Conservation (phyloP, 139 green algal genomes). For the Coelastrella sp. region DNA sequence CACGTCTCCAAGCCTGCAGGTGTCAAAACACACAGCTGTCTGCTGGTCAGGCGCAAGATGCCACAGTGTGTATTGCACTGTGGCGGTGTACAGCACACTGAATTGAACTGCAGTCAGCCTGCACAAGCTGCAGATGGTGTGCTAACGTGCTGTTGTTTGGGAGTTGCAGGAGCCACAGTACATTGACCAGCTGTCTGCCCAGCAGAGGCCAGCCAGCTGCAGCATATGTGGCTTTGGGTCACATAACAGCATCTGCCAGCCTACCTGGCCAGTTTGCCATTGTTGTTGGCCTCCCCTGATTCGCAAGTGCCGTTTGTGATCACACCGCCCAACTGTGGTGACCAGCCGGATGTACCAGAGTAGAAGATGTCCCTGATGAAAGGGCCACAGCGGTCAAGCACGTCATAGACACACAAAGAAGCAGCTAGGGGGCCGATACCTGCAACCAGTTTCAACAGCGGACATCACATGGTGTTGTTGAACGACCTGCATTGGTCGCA, state of each 20-base stretch:
- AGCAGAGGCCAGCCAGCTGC: neutral
- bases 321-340: conserved; percentile 50
- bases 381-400: conserved; percentile 58
- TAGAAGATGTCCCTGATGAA: conserved; percentile 65
- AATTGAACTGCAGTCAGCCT: no score
- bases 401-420: conserved; percentile 61
- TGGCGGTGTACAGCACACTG: no score
- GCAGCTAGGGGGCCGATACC: conserved; percentile 66
- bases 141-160: no score
- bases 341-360: conserved; percentile 73
- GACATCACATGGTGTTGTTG: neutral
- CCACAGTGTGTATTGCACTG: no score
- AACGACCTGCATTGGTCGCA: neutral
- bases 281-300: conserved; percentile 45
- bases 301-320: conserved; percentile 46
- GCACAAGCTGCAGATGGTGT: no score
- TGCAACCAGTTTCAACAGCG: conserved; percentile 27
- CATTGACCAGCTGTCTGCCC: neutral
- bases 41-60: no score
- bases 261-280: conserved; percentile 52
- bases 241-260: neutral
- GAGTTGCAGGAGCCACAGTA: neutral
- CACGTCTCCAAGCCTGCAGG: conserved; percentile 56
- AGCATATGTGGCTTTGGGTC: neutral
- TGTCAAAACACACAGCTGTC: neutral